Percentiles rank a stretch among this genome's conserved stretches.
Conservation (phyloP, 306 rosid species). For the Clitoria ternatea region DNA sequence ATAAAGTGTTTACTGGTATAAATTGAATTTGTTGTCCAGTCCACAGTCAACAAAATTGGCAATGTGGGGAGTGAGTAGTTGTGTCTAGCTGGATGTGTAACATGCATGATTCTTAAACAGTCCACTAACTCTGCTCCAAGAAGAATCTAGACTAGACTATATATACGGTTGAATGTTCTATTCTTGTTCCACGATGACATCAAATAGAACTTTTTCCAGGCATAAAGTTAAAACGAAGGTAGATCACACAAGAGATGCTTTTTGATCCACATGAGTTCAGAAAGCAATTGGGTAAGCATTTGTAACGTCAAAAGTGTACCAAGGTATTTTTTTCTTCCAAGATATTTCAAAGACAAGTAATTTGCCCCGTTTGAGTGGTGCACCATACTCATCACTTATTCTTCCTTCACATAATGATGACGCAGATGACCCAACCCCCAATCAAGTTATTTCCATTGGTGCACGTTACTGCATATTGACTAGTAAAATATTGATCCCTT, state of each 20-base stretch:
- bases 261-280: slow-evolving; percentile 9
- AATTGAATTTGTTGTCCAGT: background rate
- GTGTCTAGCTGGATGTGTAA: slow-evolving; percentile 16
- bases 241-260: slow-evolving; percentile 19
- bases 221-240: slow-evolving; percentile 22
- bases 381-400: slow-evolving; percentile 17
- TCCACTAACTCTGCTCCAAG: slow-evolving; percentile 27
- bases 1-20: background rate
- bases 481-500: background rate
- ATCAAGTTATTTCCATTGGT: slow-evolving; percentile 25
- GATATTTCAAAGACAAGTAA: slow-evolving; percentile 27
- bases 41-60: slow-evolving; percentile 5
- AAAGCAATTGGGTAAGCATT: slow-evolving; percentile 4
- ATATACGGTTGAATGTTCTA: background rate
- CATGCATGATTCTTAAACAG: slow-evolving; percentile 18
- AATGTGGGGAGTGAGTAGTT: slow-evolving; percentile 5
- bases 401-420: slow-evolving; percentile 29
- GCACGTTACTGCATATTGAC: slow-evolving; percentile 6
- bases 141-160: slow-evolving; percentile 27
- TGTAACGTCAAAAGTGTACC: slow-evolving; percentile 3
- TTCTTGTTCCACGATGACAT: background rate
- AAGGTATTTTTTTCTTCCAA: background rate
- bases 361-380: slow-evolving; percentile 35
- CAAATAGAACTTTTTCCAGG: slow-evolving; percentile 4
- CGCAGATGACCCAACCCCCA: slow-evolving; percentile 17